Percentiles rank a stretch among this genome's conserved stretches.
These are phyloP conservation scores for Dactylis glomerata DNA, from an alignment of 176 grass and related monocot genomes.

Conservation along the genomic window DNA sequence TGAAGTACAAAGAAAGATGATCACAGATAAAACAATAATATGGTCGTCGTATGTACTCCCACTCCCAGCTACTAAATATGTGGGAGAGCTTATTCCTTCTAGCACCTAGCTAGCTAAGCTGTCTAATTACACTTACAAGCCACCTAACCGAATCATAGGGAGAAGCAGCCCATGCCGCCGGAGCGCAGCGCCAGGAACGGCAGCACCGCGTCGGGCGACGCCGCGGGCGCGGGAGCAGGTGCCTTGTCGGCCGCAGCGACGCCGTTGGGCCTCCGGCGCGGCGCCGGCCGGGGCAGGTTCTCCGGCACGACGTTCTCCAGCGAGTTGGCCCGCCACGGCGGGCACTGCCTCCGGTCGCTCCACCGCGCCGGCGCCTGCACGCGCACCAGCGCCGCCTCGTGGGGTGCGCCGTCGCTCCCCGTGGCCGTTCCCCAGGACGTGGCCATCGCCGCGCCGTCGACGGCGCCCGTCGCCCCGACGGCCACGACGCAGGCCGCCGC, in stretches of 20 bases:
- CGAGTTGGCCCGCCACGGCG: constrained; percentile 70
- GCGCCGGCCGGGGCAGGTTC: constrained; percentile 73
- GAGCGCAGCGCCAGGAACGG: constrained; percentile 28
- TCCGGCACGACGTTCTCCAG: constrained; percentile 89
- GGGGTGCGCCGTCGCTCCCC: background rate
- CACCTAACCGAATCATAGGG: constrained; percentile 12
- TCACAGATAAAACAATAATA: background rate
- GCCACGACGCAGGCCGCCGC: constrained; percentile 52
- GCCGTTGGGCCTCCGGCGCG: constrained; percentile 46
- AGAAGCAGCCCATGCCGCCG: constrained; percentile 54
- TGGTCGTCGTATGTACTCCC: background rate
- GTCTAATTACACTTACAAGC: background rate
- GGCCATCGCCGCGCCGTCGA: background rate
- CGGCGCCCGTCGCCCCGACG: constrained; percentile 30
- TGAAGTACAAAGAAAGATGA: background rate
- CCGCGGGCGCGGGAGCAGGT: background rate
- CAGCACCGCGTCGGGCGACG: constrained; percentile 1
- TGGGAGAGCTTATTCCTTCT: background rate
- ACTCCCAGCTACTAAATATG: background rate
- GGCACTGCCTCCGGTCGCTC: constrained; percentile 84
- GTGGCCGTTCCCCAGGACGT: background rate
- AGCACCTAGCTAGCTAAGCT: background rate
- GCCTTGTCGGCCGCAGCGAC: constrained; percentile 11
- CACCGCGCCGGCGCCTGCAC: constrained; percentile 42
- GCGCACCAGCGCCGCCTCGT: background rate